These are phyloP conservation scores for Alopecurus myosuroides DNA, from an alignment of 176 grass and related monocot species.

Conservation along the genomic window DNA sequence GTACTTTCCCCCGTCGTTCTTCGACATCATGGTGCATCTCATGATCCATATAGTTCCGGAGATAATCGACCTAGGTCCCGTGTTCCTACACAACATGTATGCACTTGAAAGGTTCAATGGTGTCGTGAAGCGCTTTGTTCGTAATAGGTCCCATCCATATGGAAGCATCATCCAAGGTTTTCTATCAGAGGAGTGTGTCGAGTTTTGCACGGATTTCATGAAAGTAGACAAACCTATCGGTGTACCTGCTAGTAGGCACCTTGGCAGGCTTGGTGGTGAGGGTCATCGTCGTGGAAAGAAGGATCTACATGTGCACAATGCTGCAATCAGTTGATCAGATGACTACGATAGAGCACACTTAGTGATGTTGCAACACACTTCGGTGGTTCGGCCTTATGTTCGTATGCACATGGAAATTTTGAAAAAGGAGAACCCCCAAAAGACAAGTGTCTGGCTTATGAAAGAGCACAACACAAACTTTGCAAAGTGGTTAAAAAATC, in stretches of 20 bases:
- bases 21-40: background rate
- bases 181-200: background rate
- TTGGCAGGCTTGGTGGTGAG: background rate
- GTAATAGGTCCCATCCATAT: background rate
- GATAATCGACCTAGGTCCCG: background rate
- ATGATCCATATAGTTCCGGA: background rate
- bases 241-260: background rate
- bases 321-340: background rate
- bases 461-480: background rate
- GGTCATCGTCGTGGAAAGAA: background rate
- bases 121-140: background rate
- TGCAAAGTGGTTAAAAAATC: background rate
- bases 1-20: background rate
- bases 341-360: background rate
- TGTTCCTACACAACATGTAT: background rate
- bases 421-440: background rate
- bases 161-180: background rate
- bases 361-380: background rate
- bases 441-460: background rate
- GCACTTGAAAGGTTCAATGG: background rate
- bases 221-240: background rate
- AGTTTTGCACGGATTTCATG: background rate
- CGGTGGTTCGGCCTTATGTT: background rate
- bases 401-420: background rate
- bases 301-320: background rate